phyloP scores from a whole-genome alignment of 148 eudicot species.

The Amaranthus cruentus region DNA sequence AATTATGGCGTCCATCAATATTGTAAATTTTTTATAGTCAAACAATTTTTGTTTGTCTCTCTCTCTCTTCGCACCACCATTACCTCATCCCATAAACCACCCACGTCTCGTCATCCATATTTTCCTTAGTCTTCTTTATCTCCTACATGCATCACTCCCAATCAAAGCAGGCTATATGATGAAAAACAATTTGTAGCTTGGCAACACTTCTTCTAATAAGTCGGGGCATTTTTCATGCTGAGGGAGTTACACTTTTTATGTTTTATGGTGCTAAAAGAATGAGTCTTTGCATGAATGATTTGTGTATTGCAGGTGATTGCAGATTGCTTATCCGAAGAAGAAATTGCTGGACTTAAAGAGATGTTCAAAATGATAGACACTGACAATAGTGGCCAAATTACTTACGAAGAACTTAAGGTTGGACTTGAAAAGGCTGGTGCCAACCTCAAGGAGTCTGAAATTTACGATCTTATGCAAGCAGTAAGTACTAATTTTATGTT shows the following conservation, averaged over 20 bases:
- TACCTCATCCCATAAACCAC: too few species aligned
- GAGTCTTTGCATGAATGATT: not conserved
- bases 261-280: not conserved
- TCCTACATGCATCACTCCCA: too few species aligned
- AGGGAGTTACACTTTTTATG: not conserved
- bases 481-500: conserved; percentile 39
- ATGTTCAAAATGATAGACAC: conserved; percentile 92
- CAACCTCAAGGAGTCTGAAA: conserved; percentile 77
- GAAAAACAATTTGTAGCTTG: not conserved
- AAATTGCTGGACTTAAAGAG: conserved; percentile 86
- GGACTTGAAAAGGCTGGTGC: conserved; percentile 80
- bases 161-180: not conserved
- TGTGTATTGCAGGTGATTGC: conserved; percentile 61
- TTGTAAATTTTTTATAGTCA: not conserved
- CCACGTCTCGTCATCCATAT: too few species aligned
- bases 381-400: conserved; percentile 81
- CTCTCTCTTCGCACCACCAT: too few species aligned
- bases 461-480: conserved; percentile 78
- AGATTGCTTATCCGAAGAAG: conserved; percentile 84
- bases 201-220: not conserved
- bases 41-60: not conserved
- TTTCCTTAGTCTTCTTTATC: too few species aligned
- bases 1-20: too few species aligned
- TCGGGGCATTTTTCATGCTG: not conserved
- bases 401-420: conserved; percentile 77